Percentiles rank a stretch among this genome's conserved stretches.
These are phyloP conservation scores for Kwoniella pini DNA, from an alignment of 768 basidiomycete genomes.

Conservation along the genomic window DNA sequence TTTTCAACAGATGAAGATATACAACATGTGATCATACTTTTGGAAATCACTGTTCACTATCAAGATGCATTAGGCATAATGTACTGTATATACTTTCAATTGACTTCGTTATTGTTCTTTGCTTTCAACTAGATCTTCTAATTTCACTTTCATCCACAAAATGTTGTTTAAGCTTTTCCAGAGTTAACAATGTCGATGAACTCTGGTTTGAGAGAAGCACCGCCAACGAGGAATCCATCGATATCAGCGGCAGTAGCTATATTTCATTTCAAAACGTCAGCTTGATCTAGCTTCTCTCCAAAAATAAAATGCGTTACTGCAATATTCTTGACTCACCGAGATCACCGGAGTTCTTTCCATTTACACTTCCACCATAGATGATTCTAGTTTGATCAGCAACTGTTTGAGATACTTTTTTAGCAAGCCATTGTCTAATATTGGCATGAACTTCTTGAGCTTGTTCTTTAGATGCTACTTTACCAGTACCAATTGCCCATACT, in stretches of 20 bases:
- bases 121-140: no score
- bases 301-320: no score
- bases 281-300: neutral
- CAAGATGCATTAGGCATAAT: no score
- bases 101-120: no score
- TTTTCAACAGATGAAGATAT: no score
- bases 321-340: slow-evolving; percentile 81
- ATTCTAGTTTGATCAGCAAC: slow-evolving; percentile 77
- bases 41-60: no score
- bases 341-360: slow-evolving; percentile 80
- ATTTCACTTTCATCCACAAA: no score
- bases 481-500: slow-evolving; percentile 97
- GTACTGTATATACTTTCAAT: no score
- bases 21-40: no score
- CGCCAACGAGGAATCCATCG: slow-evolving; percentile 97
- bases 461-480: slow-evolving; percentile 81
- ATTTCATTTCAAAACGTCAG: neutral
- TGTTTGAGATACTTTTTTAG: slow-evolving; percentile 63
- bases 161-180: slow-evolving; percentile 30
- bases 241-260: slow-evolving; percentile 76
- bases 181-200: slow-evolving; percentile 86
- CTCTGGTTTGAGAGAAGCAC: slow-evolving; percentile 96
- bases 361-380: slow-evolving; percentile 96
- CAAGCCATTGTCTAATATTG: slow-evolving; percentile 75
- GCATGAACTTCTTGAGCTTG: slow-evolving; percentile 92